Conservation (phyloP, 805 yeast species). For the Clavispora phyllophila region DNA sequence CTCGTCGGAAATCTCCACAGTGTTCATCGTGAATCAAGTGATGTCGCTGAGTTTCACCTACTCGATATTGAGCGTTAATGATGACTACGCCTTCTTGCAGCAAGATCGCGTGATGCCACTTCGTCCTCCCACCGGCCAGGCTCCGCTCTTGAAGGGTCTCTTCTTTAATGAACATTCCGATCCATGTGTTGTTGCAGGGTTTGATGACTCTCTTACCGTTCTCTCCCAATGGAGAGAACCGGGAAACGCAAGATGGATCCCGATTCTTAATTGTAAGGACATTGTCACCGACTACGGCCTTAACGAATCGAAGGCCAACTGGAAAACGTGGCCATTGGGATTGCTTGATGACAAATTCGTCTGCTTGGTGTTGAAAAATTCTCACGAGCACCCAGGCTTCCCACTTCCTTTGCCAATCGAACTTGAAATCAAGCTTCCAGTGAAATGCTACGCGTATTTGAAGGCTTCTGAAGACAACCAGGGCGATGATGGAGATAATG, state of each 20-base stretch:
- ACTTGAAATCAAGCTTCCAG: slow-evolving; percentile 64
- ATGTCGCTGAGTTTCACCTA: slow-evolving; percentile 31
- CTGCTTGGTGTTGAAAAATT: slow-evolving; percentile 71
- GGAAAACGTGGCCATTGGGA: slow-evolving; percentile 87
- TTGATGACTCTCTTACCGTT: slow-evolving; percentile 65
- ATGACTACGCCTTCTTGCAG: slow-evolving; percentile 35
- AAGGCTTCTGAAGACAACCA: slow-evolving; percentile 21
- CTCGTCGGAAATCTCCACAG: slow-evolving; percentile 52
- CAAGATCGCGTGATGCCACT: slow-evolving; percentile 38
- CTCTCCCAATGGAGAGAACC: slow-evolving; percentile 75
- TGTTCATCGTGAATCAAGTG: slow-evolving; percentile 45
- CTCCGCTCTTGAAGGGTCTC: slow-evolving; percentile 53
- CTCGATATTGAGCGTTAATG: slow-evolving; percentile 44
- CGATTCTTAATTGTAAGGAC: slow-evolving; percentile 59
- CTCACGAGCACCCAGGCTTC: slow-evolving; percentile 60
- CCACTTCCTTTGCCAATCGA: slow-evolving; percentile 86
- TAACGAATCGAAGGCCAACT: slow-evolving; percentile 44
- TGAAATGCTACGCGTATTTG: slow-evolving; percentile 27
- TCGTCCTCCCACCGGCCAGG: slow-evolving; percentile 14
- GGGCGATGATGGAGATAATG: slow-evolving; percentile 23
- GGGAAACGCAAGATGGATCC: slow-evolving; percentile 81
- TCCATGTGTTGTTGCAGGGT: slow-evolving; percentile 77
- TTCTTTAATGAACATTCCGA: slow-evolving; percentile 87
- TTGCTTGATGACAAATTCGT: slow-evolving; percentile 62
- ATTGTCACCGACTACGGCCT: slow-evolving; percentile 42